Evolutionary conservation across 164 flowering plant genomes (phyloP), one percentile per base, ranked within the genome.

Genomic region (Vitis amurensis): DNA sequence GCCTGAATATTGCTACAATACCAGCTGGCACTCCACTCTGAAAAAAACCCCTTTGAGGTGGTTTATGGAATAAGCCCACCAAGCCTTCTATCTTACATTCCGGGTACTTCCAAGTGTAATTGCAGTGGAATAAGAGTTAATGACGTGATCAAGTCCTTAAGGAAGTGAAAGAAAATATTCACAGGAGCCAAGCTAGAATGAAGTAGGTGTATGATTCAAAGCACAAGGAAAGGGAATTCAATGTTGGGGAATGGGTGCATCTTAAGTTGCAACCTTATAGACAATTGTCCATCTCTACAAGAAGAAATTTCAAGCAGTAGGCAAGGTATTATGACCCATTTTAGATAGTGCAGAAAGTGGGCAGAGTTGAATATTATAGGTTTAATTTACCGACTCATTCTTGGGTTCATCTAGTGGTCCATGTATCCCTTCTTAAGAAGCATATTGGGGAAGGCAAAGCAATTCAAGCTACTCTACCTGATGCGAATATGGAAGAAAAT

Each of bases 261-360:
- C 4, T 75, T 0, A 65, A 30, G 31, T 16, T 65, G 9, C 61
- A 53, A 3, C 67, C 78, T 4, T 71, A 66, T 30, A 15, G 59
- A 9, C 68, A 71, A 23, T 2, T 16, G 4, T 44, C 60, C 3
- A 8, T 71, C 1, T 15, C 13, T 7, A 1, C 15, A 10, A 27
- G 69, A n/a, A 44, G 11, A 9, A 29, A 53, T 30, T 5, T 15
- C 6, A 71, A 70, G 56, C 51, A 71, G 1, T 14, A 74, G 1
- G 19, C 68, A 1, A 50, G 29, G 30, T 75, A 19, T 67, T 75
- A 14, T 71, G 71, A 68, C 1, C 74, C 68, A 0, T 70, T 47
- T n/a, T n/a, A 60, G 19, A 14, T 75, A 2, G 2, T 69, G 1
- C 14, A 16, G 1, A 17, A n/a, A 14, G 15, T 75, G 6, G 74